Base-by-base conservation (phyloP, 2,329 filamentous ascomycete species). In the Neobulgaria alba region DNA sequence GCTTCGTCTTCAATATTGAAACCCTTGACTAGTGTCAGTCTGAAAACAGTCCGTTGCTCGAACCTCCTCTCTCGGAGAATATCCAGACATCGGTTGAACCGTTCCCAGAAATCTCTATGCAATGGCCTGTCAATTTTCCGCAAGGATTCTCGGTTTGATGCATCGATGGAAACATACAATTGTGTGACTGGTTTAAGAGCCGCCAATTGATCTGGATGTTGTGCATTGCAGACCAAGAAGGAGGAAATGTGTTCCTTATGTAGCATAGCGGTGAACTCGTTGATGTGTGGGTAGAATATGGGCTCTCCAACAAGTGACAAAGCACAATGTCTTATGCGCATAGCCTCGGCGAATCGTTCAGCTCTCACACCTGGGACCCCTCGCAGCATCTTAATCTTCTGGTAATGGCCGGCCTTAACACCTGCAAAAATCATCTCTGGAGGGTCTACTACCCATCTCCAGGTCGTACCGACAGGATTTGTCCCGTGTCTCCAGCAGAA, bases 401-500 rank as follows among this genome's bases (percentile, higher is more conserved):
- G 82, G 69, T 95, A 95, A 63, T 96, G 92, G 12, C 83, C 85
- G 44, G 82, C 80, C 61, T 93, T 95, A 49, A 95, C 87, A 36
- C 90, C 90, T 29, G 83, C 68, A 58, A 95, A 95, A 53, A 96
- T 94, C 54, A 88, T 63, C 17, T 95, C 83, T 0, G 90, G 89
- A 0, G 86, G 82, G 58, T 96, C 92, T 20, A 95, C 86, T 37
- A 89, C 78, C 90, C 90, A 98, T 46, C 90, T 81, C 90, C 92
- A 96, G 3, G 84, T 94, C 2, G 92, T 96, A 35, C 89, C 89
- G 0, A 96, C 92, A 0, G 90, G 90, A 60, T 96, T 98, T 0
- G 92, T 96, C 39, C 90, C 92, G 59, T 96, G 92, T 5, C 92
- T 81, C 92, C 90, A 98, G 72, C 90, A 98, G 63, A 96, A 98